phyloP scores from a whole-genome alignment of 495 filamentous ascomycete genomes.

The Penicillium waksmanii region DNA sequence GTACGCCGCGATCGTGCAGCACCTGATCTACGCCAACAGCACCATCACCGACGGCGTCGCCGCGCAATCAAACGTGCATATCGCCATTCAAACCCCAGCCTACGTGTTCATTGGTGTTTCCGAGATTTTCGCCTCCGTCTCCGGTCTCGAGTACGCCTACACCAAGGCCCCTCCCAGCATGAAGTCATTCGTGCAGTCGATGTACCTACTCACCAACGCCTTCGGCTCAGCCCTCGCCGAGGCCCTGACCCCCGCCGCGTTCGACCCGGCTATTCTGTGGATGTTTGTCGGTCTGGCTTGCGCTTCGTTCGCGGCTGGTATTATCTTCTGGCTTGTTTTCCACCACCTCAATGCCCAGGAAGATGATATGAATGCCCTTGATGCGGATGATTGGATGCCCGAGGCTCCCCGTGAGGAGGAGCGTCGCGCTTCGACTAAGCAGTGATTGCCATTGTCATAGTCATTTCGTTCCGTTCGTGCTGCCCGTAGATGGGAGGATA shows the following conservation, averaged over 20 bases:
- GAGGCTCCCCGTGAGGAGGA: constrained; percentile 18
- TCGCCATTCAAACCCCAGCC: constrained; percentile 69
- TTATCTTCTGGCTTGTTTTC: constrained; percentile 51
- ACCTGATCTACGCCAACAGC: constrained; percentile 64
- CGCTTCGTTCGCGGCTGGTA: constrained; percentile 46
- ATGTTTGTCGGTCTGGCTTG: constrained; percentile 66
- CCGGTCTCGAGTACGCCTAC: constrained; percentile 75
- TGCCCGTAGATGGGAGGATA: not conserved
- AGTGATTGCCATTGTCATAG: not conserved
- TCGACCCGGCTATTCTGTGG: constrained; percentile 71
- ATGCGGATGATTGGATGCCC: constrained; percentile 37
- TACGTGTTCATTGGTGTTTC: constrained; percentile 74
- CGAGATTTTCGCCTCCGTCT: constrained; percentile 76
- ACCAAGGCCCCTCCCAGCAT: constrained; percentile 83
- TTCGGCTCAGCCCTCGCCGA: constrained; percentile 72
- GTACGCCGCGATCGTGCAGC: constrained; percentile 71
- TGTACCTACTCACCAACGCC: constrained; percentile 75
- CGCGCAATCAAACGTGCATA: constrained; percentile 56
- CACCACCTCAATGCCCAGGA: constrained; percentile 49
- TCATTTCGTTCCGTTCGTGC: not conserved
- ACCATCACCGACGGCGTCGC: constrained; percentile 36
- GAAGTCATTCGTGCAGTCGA: constrained; percentile 76
- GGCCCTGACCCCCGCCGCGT: constrained; percentile 67
- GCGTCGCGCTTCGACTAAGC: constrained; percentile 16
- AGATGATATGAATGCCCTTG: constrained; percentile 52